Base-by-base conservation (phyloP, 2,329 filamentous ascomycete species). In the Fusarium caatingaense region DNA sequence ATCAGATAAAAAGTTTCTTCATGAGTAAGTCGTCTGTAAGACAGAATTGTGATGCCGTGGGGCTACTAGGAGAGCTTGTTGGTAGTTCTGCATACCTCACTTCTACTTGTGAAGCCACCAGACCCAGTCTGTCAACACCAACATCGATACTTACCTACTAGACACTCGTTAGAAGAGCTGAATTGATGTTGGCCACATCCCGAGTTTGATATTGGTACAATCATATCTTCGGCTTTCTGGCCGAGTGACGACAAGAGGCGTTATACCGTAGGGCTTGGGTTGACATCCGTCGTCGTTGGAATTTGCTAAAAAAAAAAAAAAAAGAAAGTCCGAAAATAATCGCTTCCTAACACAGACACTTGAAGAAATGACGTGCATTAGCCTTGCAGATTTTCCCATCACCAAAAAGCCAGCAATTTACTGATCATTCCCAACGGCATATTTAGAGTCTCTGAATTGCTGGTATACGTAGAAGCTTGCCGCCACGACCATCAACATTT, bases 401-500 rank as follows among this genome's bases (percentile, higher is more conserved):
- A n/a, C 13, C 34, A 20, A 16, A 20, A 30, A 13, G 16, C n/a
- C 5, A 28, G 15, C 20, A 4, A 48, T 32, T 27, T 20, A 45
- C 30, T 42, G 37, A 21, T 27, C 12, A 27, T 53, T 53, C 46
- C 30, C 40, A 25, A 32, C 23, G 25, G 21, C 27, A 50, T 59
- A 53, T 48, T 45, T 48, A 32, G 9, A 27, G 12, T 46, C 11
- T 46, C 27, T 28, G 20, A 41, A n/a, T 46, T 42, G 30, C 25
- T 13, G 25, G 28, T 44, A 32, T n/a, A 41, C 27, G 9, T 40
- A 32, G 16, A 56, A 66, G 47, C 13, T 23, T 60, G 16, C 62
- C 55, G 48, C 63, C 63, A 56, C 62, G 21, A 40, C 8, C 34
- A 23, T 42, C 18, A 5, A 57, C n/a, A 47, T 41, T 25, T 40